phyloP scores from a whole-genome alignment of 768 basidiomycete genomes.

The Boletellus emodensis region DNA sequence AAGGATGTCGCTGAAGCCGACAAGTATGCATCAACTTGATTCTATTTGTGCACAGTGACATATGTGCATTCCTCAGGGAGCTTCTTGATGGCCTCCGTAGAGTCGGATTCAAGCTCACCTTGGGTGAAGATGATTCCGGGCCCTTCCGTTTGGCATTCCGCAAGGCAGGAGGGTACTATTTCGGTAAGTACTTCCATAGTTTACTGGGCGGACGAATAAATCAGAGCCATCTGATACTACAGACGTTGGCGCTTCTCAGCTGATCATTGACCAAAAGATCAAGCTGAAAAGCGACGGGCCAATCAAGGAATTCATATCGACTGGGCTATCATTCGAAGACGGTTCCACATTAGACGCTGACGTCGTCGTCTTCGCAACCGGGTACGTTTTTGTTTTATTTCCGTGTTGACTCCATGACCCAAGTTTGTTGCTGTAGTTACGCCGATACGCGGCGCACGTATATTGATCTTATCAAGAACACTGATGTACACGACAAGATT shows the following conservation, averaged over 20 bases:
- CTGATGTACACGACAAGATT: slow-evolving; percentile 18
- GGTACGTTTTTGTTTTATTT: slow-evolving; percentile 18
- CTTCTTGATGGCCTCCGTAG: slow-evolving; percentile 53
- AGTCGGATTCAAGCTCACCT: slow-evolving; percentile 53
- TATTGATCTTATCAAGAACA: slow-evolving; percentile 17
- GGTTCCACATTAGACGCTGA: slow-evolving; percentile 43
- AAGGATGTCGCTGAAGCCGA: slow-evolving; percentile 51
- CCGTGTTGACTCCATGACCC: neutral
- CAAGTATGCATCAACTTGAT: slow-evolving; percentile 35
- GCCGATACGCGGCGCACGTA: slow-evolving; percentile 17
- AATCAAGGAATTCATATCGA: slow-evolving; percentile 33
- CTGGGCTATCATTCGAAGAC: slow-evolving; percentile 23
- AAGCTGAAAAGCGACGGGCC: slow-evolving; percentile 34
- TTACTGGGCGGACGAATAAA: neutral
- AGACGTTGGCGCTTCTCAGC: slow-evolving; percentile 41
- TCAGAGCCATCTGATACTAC: too few species aligned
- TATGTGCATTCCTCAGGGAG: slow-evolving; percentile 30
- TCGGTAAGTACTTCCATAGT: slow-evolving; percentile 38
- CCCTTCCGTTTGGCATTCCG: slow-evolving; percentile 45
- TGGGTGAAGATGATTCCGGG: slow-evolving; percentile 51
- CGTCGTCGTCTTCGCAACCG: slow-evolving; percentile 30
- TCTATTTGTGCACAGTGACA: neutral
- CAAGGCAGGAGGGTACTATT: slow-evolving; percentile 62
- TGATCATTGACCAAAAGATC: slow-evolving; percentile 45
- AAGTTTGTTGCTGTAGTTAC: slow-evolving; percentile 8